These are phyloP conservation scores for Naegleria gruberi DNA, from an alignment of 208 protist species.

Conservation along the genomic window DNA sequence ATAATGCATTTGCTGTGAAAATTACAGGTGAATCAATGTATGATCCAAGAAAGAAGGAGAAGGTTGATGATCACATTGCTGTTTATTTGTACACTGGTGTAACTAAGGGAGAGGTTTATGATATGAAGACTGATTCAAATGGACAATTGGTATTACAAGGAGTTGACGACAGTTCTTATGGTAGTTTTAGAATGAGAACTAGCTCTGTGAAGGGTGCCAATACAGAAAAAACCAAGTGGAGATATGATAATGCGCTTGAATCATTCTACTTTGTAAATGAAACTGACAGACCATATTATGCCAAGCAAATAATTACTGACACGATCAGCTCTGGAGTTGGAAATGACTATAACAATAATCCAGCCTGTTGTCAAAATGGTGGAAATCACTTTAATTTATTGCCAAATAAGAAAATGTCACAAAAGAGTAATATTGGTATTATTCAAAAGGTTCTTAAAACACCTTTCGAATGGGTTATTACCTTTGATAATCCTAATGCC, in stretches of 20 bases:
- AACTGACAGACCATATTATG: neutral
- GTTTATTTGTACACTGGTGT: neutral
- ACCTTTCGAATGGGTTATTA: neutral
- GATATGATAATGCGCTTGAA: neutral
- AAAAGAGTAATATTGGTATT: neutral
- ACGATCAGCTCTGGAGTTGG: neutral
- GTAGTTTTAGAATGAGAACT: neutral
- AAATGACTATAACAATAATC: neutral
- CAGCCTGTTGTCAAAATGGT: neutral
- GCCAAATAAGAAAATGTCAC: neutral
- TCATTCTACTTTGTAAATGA: neutral
- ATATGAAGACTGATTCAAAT: neutral
- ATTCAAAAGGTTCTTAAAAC: neutral
- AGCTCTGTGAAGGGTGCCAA: neutral
- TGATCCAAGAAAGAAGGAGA: neutral
- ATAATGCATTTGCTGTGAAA: neutral
- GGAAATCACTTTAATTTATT: neutral
- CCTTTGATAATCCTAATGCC: neutral
- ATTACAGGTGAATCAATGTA: neutral
- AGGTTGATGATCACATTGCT: neutral
- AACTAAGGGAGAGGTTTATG: neutral
- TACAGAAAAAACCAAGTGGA: neutral
- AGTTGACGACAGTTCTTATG: neutral
- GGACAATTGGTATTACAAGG: neutral
- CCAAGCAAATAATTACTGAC: neutral